Percentiles rank a stretch among this genome's conserved stretches.
Conservation (phyloP, 192 early-diverging fungal species). For the Allomyces javanicus region DNA sequence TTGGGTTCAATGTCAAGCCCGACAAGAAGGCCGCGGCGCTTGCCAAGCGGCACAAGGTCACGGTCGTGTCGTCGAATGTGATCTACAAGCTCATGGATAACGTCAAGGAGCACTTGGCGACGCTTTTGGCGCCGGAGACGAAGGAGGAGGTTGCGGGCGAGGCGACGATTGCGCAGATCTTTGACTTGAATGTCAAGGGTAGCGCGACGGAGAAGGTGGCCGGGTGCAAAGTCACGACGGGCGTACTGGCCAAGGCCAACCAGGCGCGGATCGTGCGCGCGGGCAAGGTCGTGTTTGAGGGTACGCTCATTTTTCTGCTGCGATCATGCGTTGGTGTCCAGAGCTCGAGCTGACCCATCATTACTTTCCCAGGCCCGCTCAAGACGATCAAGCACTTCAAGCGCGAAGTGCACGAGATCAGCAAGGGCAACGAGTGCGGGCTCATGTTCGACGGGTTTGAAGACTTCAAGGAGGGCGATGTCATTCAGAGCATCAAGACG, state of each 20-base stretch:
- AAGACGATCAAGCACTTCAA: slow-evolving; percentile 71
- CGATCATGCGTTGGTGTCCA: not conserved
- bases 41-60: slow-evolving; percentile 41
- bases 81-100: slow-evolving; percentile 91
- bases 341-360: slow-evolving; percentile 2
- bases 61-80: slow-evolving; percentile 49
- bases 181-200: slow-evolving; percentile 59
- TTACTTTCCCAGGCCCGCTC: slow-evolving; percentile 24
- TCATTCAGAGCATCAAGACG: slow-evolving; percentile 45
- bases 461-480: slow-evolving; percentile 61
- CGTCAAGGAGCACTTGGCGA: slow-evolving; percentile 52
- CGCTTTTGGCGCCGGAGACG: slow-evolving; percentile 56
- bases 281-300: slow-evolving; percentile 49
- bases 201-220: slow-evolving; percentile 51
- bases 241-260: slow-evolving; percentile 37
- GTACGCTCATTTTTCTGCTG: slow-evolving; percentile 18
- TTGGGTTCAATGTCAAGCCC: slow-evolving; percentile 76
- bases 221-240: slow-evolving; percentile 65
- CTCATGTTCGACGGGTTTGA: slow-evolving; percentile 70
- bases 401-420: slow-evolving; percentile 69
- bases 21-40: slow-evolving; percentile 46
- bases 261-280: slow-evolving; percentile 45
- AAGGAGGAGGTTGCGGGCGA: slow-evolving; percentile 67
- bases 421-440: slow-evolving; percentile 91
- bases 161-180: slow-evolving; percentile 66